Evolutionary conservation across 2,329 filamentous ascomycete genomes (phyloP).

Genomic region (Colletotrichum nymphaeae): DNA sequence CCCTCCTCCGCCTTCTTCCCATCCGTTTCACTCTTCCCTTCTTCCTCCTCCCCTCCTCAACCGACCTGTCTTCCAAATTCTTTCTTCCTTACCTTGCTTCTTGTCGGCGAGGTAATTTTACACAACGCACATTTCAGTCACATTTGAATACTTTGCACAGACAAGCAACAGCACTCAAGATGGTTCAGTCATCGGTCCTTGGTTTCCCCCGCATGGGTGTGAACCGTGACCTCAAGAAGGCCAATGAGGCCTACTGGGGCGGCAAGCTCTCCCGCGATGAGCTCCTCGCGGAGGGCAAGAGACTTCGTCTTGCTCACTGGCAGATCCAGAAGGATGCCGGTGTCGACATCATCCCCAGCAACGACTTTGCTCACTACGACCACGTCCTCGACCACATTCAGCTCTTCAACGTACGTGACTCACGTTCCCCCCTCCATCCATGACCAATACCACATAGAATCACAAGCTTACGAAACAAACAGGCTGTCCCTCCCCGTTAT

Average conservation of each 20-base stretch:
- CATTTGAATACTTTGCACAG: constrained; percentile 26
- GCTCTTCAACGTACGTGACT: constrained; percentile 86
- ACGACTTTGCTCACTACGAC: constrained; percentile 99
- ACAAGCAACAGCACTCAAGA: constrained; percentile 54
- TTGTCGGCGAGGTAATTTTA: constrained; percentile 31
- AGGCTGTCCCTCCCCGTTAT: constrained; percentile 95
- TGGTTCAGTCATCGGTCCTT: constrained; percentile 82
- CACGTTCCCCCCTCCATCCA: neutral
- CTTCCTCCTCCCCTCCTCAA: constrained; percentile 10
- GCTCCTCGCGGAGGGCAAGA: constrained; percentile 94
- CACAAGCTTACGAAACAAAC: constrained; percentile 25
- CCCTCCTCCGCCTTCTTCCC: constrained; percentile 27
- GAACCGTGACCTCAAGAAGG: constrained; percentile 99
- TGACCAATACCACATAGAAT: neutral
- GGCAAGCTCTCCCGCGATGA: constrained; percentile 94
- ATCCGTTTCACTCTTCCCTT: neutral
- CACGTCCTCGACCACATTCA: constrained; percentile 98
- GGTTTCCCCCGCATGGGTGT: constrained; percentile 99
- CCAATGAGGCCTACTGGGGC: constrained; percentile 96
- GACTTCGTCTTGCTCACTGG: constrained; percentile 96
- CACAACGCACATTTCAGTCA: constrained; percentile 12
- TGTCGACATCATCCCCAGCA: constrained; percentile 97
- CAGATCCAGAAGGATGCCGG: constrained; percentile 99
- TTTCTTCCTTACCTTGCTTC: constrained; percentile 21
- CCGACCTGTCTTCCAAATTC: constrained; percentile 21